Evolutionary conservation across 495 filamentous ascomycete genomes (phyloP).

Genomic region (Corynascus novoguineensis): DNA sequence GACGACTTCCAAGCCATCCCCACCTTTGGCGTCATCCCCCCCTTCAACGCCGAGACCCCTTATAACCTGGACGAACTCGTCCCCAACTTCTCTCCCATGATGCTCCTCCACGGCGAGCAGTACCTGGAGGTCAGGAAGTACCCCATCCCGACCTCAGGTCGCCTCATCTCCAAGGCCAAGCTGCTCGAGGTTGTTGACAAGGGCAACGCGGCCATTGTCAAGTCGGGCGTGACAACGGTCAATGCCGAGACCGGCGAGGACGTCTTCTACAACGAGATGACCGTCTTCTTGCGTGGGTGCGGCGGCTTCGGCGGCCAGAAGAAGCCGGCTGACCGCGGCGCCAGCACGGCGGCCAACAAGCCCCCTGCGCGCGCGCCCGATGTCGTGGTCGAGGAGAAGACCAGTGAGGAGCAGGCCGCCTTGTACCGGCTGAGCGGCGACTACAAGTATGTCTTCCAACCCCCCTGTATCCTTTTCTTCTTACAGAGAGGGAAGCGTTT

Average conservation of each 20-base stretch:
- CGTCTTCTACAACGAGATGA: conserved; percentile 94
- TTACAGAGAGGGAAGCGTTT: neutral
- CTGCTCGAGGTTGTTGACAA: conserved; percentile 96
- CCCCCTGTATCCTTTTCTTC: neutral
- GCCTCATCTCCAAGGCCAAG: conserved; percentile 73
- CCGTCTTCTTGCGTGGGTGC: conserved; percentile 84
- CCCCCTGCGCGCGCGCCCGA: conserved; percentile 74
- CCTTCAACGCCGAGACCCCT: conserved; percentile 77
- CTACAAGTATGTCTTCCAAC: conserved; percentile 44
- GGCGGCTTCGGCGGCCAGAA: conserved; percentile 86
- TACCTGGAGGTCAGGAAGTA: conserved; percentile 93
- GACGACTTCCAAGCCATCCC: conserved; percentile 91
- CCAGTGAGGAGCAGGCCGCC: conserved; percentile 87
- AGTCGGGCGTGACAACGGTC: conserved; percentile 68
- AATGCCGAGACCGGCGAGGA: conserved; percentile 81
- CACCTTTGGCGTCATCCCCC: conserved; percentile 90
- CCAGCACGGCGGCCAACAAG: conserved; percentile 70
- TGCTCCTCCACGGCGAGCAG: conserved; percentile 98
- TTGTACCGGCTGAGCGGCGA: conserved; percentile 94
- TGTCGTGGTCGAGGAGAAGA: conserved; percentile 79
- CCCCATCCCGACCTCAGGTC: conserved; percentile 84
- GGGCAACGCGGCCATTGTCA: conserved; percentile 81
- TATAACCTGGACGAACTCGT: conserved; percentile 79
- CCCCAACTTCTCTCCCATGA: conserved; percentile 96
- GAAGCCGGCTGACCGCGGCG: conserved; percentile 73